phyloP scores from a whole-genome alignment of 2,329 filamentous ascomycete genomes.

The Hawksworthiomyces lignivorus region DNA sequence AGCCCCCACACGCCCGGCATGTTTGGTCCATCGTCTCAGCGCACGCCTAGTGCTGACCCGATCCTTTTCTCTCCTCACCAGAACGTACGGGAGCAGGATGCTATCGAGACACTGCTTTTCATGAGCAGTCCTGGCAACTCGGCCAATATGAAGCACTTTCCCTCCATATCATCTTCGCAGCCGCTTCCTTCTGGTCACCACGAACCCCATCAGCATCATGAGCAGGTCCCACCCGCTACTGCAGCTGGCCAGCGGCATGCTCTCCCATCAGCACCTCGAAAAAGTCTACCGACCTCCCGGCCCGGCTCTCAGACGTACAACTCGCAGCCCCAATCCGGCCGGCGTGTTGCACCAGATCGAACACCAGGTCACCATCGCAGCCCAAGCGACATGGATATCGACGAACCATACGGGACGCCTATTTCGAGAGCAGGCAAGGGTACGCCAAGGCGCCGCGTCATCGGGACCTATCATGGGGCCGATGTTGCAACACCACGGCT shows the following conservation, averaged over 20 bases:
- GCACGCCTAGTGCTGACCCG: slow-evolving; percentile 36
- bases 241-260: slow-evolving; percentile 27
- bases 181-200: slow-evolving; percentile 27
- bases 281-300: slow-evolving; percentile 43
- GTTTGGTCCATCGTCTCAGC: slow-evolving; percentile 25
- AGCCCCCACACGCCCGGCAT: slow-evolving; percentile 29
- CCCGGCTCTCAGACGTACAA: slow-evolving; percentile 13
- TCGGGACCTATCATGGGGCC: slow-evolving; percentile 27
- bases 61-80: slow-evolving; percentile 63
- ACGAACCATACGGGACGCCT: slow-evolving; percentile 29
- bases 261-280: slow-evolving; percentile 43
- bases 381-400: slow-evolving; percentile 41
- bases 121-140: slow-evolving; percentile 75
- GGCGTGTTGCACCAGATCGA: neutral
- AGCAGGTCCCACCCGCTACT: slow-evolving; percentile 20
- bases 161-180: slow-evolving; percentile 26
- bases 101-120: slow-evolving; percentile 71
- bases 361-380: slow-evolving; percentile 24
- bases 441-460: slow-evolving; percentile 36
- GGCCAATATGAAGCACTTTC: slow-evolving; percentile 52
- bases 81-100: slow-evolving; percentile 67
- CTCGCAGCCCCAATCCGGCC: slow-evolving; percentile 20
- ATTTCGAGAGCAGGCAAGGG: slow-evolving; percentile 22
- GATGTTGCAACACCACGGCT: slow-evolving; percentile 23
- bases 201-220: slow-evolving; percentile 4